phyloP scores from a whole-genome alignment of 2,329 filamentous ascomycete species.

The Ophiosphaerella herpotricha region DNA sequence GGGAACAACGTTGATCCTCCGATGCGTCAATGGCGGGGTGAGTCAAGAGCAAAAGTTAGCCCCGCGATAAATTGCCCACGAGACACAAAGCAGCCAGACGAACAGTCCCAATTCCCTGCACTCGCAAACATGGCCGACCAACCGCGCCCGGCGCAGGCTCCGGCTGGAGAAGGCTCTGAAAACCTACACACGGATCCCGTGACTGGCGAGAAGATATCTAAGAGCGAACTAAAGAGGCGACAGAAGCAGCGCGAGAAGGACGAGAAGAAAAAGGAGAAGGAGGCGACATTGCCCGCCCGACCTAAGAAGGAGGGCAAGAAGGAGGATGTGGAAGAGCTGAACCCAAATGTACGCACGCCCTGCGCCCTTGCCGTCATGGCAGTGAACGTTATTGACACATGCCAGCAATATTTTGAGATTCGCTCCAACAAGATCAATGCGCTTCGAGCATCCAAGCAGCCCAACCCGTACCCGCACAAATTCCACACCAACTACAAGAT shows the following conservation, averaged over 20 bases:
- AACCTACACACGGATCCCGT: conserved; percentile 89
- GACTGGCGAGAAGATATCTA: conserved; percentile 78
- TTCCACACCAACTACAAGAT: conserved; percentile 87
- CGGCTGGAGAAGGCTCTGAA: conserved; percentile 34
- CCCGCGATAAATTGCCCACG: conserved; percentile 26
- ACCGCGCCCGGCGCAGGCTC: conserved; percentile 30
- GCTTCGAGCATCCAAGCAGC: conserved; percentile 71
- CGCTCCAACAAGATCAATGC: conserved; percentile 81
- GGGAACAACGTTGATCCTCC: conserved; percentile 20
- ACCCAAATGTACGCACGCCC: conserved; percentile 65
- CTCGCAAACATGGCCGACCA: conserved; percentile 39
- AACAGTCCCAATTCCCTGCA: conserved; percentile 7
- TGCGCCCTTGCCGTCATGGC: not conserved
- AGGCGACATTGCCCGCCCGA: conserved; percentile 66
- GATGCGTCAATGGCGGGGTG: conserved; percentile 21
- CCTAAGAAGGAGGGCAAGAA: conserved; percentile 66
- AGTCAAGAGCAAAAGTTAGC: conserved; percentile 22
- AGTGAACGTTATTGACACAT: conserved; percentile 15
- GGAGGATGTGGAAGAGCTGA: conserved; percentile 71
- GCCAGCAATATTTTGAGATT: conserved; percentile 92
- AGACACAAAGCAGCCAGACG: conserved; percentile 10
- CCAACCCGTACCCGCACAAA: conserved; percentile 87
- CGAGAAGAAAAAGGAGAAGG: conserved; percentile 85
- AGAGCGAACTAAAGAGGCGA: conserved; percentile 79
- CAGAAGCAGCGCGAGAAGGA: conserved; percentile 92